Percentiles rank a stretch among this genome's conserved stretches.
Conservation (phyloP, 73 alveolate genomes). For the Paraurostyla sp. region DNA sequence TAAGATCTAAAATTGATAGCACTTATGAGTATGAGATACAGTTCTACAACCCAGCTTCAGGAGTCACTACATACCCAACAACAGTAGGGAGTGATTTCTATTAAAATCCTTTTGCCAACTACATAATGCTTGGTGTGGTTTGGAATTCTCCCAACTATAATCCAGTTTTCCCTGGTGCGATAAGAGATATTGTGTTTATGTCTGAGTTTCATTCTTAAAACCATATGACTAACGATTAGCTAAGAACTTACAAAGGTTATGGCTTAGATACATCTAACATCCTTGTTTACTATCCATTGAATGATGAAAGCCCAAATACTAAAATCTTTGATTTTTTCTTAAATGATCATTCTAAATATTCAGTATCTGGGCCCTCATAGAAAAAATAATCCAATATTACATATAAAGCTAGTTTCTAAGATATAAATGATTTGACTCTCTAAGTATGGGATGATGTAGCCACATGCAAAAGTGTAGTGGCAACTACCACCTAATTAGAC, state of each 20-base stretch:
- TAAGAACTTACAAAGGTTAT: conserved; percentile 39
- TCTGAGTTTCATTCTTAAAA: neutral
- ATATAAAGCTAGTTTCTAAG: neutral
- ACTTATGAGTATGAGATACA: too few relatives aligned
- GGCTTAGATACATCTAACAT: conserved; percentile 35
- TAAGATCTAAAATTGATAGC: conserved; percentile 8
- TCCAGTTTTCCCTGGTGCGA: conserved; percentile 49
- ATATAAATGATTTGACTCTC: neutral
- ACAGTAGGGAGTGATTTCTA: conserved; percentile 25
- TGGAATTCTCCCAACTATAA: conserved; percentile 4
- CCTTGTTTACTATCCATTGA: conserved; percentile 28
- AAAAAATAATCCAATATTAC: neutral
- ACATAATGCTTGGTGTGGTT: neutral
- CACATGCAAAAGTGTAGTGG: neutral
- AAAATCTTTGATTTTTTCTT: neutral
- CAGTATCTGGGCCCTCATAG: neutral
- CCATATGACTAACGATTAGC: neutral
- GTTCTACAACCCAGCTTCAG: too few relatives aligned
- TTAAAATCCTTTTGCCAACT: neutral
- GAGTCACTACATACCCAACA: neutral
- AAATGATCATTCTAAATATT: conserved; percentile 6
- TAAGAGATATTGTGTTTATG: conserved; percentile 35
- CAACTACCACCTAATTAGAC: neutral
- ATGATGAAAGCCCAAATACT: neutral
- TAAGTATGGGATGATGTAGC: conserved; percentile 46